Evolutionary conservation across 805 yeast species (phyloP), one percentile per base, ranked within the genome.

Genomic region (Nakazawaea peltata): DNA sequence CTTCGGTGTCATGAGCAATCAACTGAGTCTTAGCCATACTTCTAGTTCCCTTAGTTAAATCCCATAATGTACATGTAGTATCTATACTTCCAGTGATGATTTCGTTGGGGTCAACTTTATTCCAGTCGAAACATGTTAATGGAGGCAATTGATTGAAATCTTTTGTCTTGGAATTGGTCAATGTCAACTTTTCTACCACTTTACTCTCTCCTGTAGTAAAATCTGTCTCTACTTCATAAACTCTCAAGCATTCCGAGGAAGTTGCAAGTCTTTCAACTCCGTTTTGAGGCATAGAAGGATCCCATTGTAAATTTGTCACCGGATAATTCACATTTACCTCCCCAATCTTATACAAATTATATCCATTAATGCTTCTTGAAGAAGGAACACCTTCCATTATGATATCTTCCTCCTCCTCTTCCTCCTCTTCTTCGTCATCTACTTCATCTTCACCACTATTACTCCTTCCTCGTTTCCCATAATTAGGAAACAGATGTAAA

Each of bases 1-100:
- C 98, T 56, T 87, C 97, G 44, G 81, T 76, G 54, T 92, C 98
- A 57, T 92, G 98, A 0, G 98, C 97, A 44, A 92, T 92, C 32
- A 92, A 65, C 59, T 92, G 97, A 1, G 97, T 90, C 51, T 81
- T 83, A 12, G 94, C 95, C 4, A 67, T 62, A 3, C 72, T 77
- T 30, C 65, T 59, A 16, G 21, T 23, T 16, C 78, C 71, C 28
- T 75, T 69, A 17, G 65, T 57, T 22, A 87, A 56, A 57, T 92
- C 97, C 97, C 98, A 92, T 3, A 87, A 77, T 1, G 97, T 88
- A 59, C 98, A 92, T 1, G 98, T 92, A 1, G 98, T 92, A 58
- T 92, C 98, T 9, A 90, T 84, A 15, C 92, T 79, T 42, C 90
- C 74, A 2, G 97, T 85, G 25, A 92, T 81, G 15, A 87, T 70